Base-by-base conservation (phyloP, 371 early-diverging fungal species). In the Mucor indicus region DNA sequence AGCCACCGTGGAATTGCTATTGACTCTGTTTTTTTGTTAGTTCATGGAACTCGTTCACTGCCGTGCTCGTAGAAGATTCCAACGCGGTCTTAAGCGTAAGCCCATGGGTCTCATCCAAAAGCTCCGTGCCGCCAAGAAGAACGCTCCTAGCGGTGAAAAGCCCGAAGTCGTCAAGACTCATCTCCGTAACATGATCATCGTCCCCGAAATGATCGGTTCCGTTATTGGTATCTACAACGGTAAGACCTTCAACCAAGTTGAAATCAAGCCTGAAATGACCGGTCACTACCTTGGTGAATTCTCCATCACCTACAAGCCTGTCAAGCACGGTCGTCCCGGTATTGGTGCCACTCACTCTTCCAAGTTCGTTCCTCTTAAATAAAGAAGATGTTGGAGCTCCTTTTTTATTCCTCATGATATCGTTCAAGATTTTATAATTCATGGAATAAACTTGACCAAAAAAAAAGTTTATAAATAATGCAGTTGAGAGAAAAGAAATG, bases 221-320 rank as follows among this genome's bases (percentile, higher is more conserved):
- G 75, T 96, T 49, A 83, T 99, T 67, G 99, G 98, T 70, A 85
- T 99, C 64, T 96, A 99, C 94, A 96, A 98, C 87, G 99, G 99
- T 72, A 99, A 98, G 92, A 89, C 87, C 67, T 99, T 97, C 87
- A 96, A 94, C 89, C 98, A 98, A 80, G 88, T 99, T 69, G 99
- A 99, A 83, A 92, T 99, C 83, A 98, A 93, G 86, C 95, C 99
- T 62, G 99, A 99, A 77, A 99, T 99, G 99, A 85, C 98, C 72
- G 99, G 99, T 56, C 94, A 91, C 89, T 95, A 95, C 83, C 86
- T 99, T 33, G 98, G 80, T 59, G 92, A 91, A 77, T 91, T 91
- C 87, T 90, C 91, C 63, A 90, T 96, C 72, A 77, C 98, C 62
- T 96, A 95, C 86, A 97, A 93, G 86, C 93, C 93, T 55, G 94